Conservation (phyloP, 441 rosid genomes). For the Raphanus hybrid region DNA sequence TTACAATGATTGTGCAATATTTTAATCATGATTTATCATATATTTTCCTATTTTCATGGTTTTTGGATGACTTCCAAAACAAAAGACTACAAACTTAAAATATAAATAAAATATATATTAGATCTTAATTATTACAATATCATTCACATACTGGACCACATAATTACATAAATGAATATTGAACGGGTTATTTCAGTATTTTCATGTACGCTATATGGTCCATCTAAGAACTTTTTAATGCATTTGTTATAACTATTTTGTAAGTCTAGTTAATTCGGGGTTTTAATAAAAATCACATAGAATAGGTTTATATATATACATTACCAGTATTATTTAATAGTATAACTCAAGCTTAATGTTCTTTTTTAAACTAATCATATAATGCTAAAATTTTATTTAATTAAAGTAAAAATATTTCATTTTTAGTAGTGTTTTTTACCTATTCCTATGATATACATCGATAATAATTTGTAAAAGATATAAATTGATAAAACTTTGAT, state of each 20-base stretch:
- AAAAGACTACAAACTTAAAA: slow-evolving; percentile 12
- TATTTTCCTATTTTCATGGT: slow-evolving; percentile 8
- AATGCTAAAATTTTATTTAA: neutral
- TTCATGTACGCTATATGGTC: neutral
- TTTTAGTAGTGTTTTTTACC: neutral
- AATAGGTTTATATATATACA: neutral
- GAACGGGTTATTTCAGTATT: slow-evolving; percentile 3
- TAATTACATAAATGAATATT: neutral
- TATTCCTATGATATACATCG: neutral
- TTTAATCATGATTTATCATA: slow-evolving; percentile 16
- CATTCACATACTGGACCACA: slow-evolving; percentile 3
- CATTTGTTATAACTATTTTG: neutral
- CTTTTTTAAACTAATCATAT: neutral
- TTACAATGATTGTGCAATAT: slow-evolving; percentile 36
- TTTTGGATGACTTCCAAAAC: slow-evolving; percentile 27
- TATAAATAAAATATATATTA: neutral
- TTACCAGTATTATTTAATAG: neutral
- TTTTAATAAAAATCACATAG: neutral
- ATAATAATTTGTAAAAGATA: too few species aligned
- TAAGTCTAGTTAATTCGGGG: neutral
- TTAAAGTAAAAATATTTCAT: neutral
- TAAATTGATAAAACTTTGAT: neutral
- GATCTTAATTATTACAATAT: slow-evolving; percentile 27
- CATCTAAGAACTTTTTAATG: neutral
- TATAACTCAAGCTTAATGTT: neutral